Conservation (phyloP, 306 rosid species). For the Betula pendula region DNA sequence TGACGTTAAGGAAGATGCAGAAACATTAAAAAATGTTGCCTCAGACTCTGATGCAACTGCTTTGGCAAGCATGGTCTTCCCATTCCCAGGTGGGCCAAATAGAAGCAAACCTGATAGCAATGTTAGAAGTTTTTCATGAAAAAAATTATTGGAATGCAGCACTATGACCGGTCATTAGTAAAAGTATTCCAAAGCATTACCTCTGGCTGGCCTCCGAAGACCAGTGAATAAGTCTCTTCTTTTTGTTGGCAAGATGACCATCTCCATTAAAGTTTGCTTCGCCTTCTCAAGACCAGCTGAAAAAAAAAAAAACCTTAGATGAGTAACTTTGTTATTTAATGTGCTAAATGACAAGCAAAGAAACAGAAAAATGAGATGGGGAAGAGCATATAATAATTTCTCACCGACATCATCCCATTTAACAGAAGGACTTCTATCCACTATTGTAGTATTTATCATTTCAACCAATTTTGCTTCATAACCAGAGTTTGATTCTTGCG, state of each 20-base stretch:
- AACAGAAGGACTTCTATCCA: conserved; percentile 93
- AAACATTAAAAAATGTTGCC: conserved; percentile 89
- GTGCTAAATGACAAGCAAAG: conserved; percentile 1
- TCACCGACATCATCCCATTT: conserved; percentile 97
- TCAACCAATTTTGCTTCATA: conserved; percentile 78
- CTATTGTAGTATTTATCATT: conserved; percentile 89
- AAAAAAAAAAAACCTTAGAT: conserved; percentile 34
- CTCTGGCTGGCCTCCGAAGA: conserved; percentile 94
- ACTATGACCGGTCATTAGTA: not conserved
- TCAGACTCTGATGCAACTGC: conserved; percentile 98
- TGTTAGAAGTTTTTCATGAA: conserved; percentile 20
- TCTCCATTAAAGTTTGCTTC: conserved; percentile 91
- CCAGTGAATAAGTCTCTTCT: conserved; percentile 95
- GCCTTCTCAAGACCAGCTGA: conserved; percentile 98
- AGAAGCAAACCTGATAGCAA: conserved; percentile 76
- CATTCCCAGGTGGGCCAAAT: conserved; percentile 98
- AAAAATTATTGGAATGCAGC: conserved; percentile 5
- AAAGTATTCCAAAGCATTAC: conserved; percentile 40
- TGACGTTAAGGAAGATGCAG: conserved; percentile 92
- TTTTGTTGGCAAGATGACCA: conserved; percentile 97
- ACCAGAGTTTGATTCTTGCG: conserved; percentile 49
- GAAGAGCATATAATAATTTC: conserved; percentile 17
- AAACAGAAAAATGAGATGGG: conserved; percentile 5
- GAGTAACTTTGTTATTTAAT: conserved; percentile 27
- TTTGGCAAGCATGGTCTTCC: conserved; percentile 98